These are phyloP conservation scores for Alternaria alternata DNA, from an alignment of 2,329 filamentous ascomycete species.

Conservation along the genomic window DNA sequence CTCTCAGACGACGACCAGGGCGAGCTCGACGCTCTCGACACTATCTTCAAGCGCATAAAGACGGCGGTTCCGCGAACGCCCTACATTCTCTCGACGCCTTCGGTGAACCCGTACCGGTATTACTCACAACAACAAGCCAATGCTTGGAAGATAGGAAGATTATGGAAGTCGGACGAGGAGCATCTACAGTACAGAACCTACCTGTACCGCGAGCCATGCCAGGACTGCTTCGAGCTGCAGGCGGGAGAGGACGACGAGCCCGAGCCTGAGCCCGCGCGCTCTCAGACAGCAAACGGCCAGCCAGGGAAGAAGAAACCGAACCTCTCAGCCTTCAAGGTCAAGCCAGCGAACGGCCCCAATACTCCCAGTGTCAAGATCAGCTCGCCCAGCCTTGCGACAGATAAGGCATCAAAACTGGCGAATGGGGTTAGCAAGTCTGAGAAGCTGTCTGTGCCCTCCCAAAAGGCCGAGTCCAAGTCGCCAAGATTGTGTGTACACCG, in stretches of 20 bases:
- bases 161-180: conserved; percentile 65
- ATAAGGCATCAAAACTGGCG: conserved; percentile 30
- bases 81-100: conserved; percentile 59
- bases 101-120: conserved; percentile 55
- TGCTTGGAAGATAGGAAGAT: conserved; percentile 57
- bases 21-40: conserved; percentile 53
- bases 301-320: conserved; percentile 69
- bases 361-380: conserved; percentile 42
- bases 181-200: conserved; percentile 70
- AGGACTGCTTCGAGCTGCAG: conserved; percentile 58
- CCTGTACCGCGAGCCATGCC: conserved; percentile 63
- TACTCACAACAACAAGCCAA: conserved; percentile 51
- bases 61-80: conserved; percentile 53
- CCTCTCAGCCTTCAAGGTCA: conserved; percentile 68
- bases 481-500: conserved; percentile 30
- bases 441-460: conserved; percentile 22
- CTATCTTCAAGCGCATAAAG: conserved; percentile 55
- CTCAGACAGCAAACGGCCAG: conserved; percentile 42
- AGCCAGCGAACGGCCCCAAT: conserved; percentile 52
- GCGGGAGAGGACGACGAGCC: conserved; percentile 63
- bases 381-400: conserved; percentile 37
- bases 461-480: conserved; percentile 25
- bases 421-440: conserved; percentile 39
- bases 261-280: conserved; percentile 52
- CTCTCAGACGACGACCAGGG: conserved; percentile 42